These are phyloP conservation scores for Houttuynia cordata DNA, from an alignment of 164 flowering plant species.

Conservation along the genomic window DNA sequence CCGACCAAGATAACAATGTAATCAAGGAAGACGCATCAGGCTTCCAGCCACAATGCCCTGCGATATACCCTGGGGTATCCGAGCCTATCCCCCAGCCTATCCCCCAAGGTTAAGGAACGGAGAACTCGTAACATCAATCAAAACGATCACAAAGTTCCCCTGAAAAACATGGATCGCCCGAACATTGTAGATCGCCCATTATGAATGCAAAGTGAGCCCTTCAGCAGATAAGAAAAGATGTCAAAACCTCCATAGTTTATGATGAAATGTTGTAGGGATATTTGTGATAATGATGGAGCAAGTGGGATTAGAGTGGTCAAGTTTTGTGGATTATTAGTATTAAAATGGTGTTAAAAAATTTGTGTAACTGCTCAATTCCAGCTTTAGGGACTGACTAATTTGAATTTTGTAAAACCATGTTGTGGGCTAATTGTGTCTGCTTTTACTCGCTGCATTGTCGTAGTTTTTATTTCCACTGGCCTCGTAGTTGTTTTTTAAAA, in stretches of 20 bases:
- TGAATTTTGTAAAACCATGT: too few relatives aligned
- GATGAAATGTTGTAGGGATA: background rate
- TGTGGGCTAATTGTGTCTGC: too few relatives aligned
- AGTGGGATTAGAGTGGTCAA: too few relatives aligned
- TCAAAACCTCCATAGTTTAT: background rate
- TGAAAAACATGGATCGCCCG: background rate
- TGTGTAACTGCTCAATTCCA: too few relatives aligned
- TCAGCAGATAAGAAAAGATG: background rate
- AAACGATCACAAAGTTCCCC: background rate
- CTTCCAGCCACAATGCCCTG: too few relatives aligned
- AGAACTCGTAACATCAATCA: background rate
- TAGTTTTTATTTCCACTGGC: too few relatives aligned
- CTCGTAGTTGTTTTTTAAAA: too few relatives aligned
- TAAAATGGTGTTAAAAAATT: too few relatives aligned
- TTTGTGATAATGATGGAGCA: too few relatives aligned
- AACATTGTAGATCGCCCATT: background rate
- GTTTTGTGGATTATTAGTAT: too few relatives aligned
- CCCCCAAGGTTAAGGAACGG: background rate
- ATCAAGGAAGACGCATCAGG: background rate
- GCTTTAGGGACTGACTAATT: too few relatives aligned
- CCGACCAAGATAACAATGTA: background rate
- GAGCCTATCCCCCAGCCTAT: background rate
- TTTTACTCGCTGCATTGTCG: too few relatives aligned
- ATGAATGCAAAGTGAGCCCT: background rate
- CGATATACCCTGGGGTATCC: background rate